Percentiles rank a stretch among this genome's conserved stretches.
phyloP scores from a whole-genome alignment of 192 early-diverging fungal genomes.

The Coemansia sp. region DNA sequence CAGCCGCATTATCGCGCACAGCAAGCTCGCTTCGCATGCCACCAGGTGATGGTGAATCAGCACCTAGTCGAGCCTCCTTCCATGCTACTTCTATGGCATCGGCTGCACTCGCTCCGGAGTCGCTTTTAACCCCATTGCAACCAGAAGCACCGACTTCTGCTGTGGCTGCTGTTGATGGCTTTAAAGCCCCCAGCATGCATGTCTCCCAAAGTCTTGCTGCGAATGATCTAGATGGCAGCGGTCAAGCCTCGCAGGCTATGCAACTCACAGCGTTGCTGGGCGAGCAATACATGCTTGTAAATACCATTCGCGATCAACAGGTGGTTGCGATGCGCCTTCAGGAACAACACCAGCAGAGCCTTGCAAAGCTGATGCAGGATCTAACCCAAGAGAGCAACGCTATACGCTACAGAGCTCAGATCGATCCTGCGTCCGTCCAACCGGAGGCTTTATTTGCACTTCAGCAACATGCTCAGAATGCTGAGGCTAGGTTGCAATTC shows the following conservation, averaged over 20 bases:
- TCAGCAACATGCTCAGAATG: slow-evolving; percentile 37
- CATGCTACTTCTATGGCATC: not conserved
- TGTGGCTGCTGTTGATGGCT: not conserved
- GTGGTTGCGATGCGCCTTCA: slow-evolving; percentile 21
- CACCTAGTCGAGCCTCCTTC: not conserved
- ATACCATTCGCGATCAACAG: slow-evolving; percentile 39
- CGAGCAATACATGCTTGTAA: slow-evolving; percentile 38
- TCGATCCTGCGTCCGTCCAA: slow-evolving; percentile 26
- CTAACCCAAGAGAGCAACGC: slow-evolving; percentile 42
- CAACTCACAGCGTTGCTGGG: slow-evolving; percentile 40
- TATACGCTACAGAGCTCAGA: slow-evolving; percentile 37
- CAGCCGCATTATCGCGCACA: slow-evolving; percentile 31
- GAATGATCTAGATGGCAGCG: not conserved
- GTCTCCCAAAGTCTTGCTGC: not conserved
- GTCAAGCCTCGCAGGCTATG: slow-evolving; percentile 29
- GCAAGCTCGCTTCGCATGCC: slow-evolving; percentile 18
- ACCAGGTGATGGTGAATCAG: not conserved
- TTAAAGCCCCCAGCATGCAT: not conserved
- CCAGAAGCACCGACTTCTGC: not conserved
- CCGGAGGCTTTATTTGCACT: slow-evolving; percentile 31
- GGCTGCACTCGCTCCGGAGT: not conserved
- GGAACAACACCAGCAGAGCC: slow-evolving; percentile 41
- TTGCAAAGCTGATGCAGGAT: slow-evolving; percentile 47
- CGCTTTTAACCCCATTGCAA: not conserved
- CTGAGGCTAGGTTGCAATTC: slow-evolving; percentile 22